phyloP scores from a whole-genome alignment of 2,329 filamentous ascomycete genomes.

The Coleophoma eucalyptorum region DNA sequence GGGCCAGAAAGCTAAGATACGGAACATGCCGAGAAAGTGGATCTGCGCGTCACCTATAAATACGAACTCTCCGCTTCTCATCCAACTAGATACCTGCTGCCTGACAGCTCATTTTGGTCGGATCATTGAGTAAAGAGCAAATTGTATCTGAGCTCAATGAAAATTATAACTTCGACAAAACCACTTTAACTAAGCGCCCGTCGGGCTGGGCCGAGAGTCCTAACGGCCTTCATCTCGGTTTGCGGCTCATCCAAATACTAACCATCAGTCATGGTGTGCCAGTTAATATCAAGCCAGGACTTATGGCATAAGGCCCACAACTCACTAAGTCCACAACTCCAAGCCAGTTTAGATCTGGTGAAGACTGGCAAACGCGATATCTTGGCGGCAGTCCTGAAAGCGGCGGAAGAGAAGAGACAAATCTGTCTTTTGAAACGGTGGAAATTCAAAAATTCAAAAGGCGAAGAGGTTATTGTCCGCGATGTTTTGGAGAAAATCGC shows the following conservation, averaged over 20 bases:
- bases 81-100: neutral
- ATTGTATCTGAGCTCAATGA: neutral
- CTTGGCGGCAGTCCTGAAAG: neutral
- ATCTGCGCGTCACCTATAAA: neutral
- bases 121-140: neutral
- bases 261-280: neutral
- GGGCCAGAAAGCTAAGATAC: neutral
- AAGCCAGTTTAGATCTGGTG: neutral
- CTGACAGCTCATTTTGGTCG: neutral
- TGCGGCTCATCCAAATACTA: too few relatives aligned
- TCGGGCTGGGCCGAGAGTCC: neutral
- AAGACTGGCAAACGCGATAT: neutral
- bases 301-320: neutral
- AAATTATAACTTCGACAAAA: neutral
- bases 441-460: conserved; percentile 3
- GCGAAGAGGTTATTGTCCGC: conserved; percentile 1
- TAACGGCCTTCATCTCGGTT: neutral
- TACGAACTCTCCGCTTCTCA: neutral
- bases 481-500: conserved; percentile 13
- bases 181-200: neutral
- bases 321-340: neutral
- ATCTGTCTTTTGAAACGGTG: conserved; percentile 6
- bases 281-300: neutral
- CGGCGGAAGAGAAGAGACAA: conserved; percentile 3
- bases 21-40: neutral